phyloP scores from a whole-genome alignment of 164 flowering plant genomes.

The Malania oleifera region DNA sequence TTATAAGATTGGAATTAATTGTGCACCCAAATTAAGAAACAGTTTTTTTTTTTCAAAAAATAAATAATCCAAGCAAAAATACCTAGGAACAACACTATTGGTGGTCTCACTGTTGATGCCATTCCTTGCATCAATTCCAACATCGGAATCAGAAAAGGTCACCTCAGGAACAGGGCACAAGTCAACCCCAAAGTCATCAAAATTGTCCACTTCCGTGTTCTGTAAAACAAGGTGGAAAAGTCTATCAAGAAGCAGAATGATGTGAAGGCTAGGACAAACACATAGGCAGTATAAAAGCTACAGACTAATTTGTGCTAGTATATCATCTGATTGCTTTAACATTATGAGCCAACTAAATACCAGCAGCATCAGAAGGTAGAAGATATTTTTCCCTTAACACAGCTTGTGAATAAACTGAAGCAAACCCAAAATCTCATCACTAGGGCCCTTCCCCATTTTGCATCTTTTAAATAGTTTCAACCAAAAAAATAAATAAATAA shows the following conservation, averaged over 20 bases:
- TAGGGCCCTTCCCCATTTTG: background rate
- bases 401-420: background rate
- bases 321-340: too few species aligned
- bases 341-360: background rate
- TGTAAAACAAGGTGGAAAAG: conserved; percentile 21
- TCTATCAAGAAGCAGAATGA: conserved; percentile 4
- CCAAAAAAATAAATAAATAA: too few species aligned
- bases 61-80: background rate
- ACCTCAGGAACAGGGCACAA: conserved; percentile 36
- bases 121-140: conserved; percentile 23
- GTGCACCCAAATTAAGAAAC: background rate
- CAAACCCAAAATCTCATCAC: background rate
- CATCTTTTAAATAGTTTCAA: too few species aligned
- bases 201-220: conserved; percentile 37
- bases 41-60: too few species aligned
- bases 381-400: background rate
- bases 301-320: too few species aligned
- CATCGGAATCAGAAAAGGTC: conserved; percentile 17
- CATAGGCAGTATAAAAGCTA: too few species aligned
- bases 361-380: background rate
- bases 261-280: background rate
- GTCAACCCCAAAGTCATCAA: conserved; percentile 66
- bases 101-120: conserved; percentile 12
- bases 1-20: too few species aligned
- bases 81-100: conserved; percentile 29